A percentile compares a stretch with the other conserved stretches of the same genome.
Conservation (phyloP, 441 rosid genomes). For the Adansonia gregorii region DNA sequence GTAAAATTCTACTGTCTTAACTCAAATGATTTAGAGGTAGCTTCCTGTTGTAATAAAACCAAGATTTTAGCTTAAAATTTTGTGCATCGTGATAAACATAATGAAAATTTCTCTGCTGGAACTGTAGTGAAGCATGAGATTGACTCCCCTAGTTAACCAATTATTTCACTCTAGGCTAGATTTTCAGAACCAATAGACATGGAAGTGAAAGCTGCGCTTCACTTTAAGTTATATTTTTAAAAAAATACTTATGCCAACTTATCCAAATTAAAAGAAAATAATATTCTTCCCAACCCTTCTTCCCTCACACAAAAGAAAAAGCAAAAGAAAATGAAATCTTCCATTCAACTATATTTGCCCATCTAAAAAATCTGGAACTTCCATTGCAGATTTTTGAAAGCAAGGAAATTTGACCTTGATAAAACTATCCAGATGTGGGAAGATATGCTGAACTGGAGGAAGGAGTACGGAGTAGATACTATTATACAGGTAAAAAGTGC, state of each 20-base stretch:
- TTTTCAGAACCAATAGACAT: not conserved
- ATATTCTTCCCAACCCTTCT: not conserved
- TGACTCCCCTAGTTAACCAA: not conserved
- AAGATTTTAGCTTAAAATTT: not conserved
- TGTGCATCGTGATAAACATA: not conserved
- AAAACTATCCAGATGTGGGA: conserved; percentile 90
- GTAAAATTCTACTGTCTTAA: not conserved
- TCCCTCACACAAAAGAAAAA: not conserved
- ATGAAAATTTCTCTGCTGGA: conserved; percentile 1
- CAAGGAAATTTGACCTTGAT: conserved; percentile 80
- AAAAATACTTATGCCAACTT: not conserved
- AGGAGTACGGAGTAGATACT: conserved; percentile 69
- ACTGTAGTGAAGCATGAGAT: conserved; percentile 1
- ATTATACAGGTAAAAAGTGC: conserved; percentile 67
- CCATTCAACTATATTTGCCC: conserved; percentile 18
- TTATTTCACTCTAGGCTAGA: conserved; percentile 8
- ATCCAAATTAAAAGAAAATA: not conserved
- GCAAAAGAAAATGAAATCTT: not conserved
- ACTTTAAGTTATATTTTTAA: not conserved
- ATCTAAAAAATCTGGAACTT: conserved; percentile 20
- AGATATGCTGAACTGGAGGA: conserved; percentile 94
- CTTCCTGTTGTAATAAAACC: not conserved
- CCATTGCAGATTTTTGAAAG: conserved; percentile 74
- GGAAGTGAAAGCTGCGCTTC: conserved; percentile 6
- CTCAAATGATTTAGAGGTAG: not conserved